Evolutionary conservation across 768 basidiomycete species (phyloP), one percentile per base, ranked within the genome.

Genomic region (Boletus subcaerulescens): DNA sequence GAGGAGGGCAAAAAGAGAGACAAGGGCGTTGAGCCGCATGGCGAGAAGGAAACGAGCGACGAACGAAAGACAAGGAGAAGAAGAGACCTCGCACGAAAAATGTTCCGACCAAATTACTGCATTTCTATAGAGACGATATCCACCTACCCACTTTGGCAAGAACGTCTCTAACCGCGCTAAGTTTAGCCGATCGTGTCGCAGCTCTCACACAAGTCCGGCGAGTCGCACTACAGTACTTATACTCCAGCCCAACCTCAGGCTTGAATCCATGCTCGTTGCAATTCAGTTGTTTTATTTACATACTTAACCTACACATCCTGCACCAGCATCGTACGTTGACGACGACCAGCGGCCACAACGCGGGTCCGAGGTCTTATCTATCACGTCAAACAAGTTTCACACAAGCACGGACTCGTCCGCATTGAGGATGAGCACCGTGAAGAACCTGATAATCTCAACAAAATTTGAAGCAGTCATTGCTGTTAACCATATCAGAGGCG

Each of bases 371-470:
- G 1, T 29, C 29, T 29, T 29, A 29, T 29, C 29, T 5, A 42
- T 39, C 40, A 40, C 17, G 45, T 39, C 24, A 46, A 7, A 18
- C n/a, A n/a, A 5, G 5, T 8, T 12, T 56, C 35, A 57, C 26
- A 31, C 17, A 1, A 57, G 20, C 9, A 1, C 6, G 0, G 79
- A 72, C 64, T 89, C 87, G 52, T 90, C 87, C 1, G 75, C 77
- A 58, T 89, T 91, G 40, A 91, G 72, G 18, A 90, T 81, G 35
- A 89, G 72, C 3, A 77, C 77, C 1, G 79, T 73, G 65, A 82
- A 88, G 71, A 89, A 91, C 24, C 80, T 73, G 43, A 89, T 82
- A 50, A 83, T 78, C 65, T 87, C 86, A 43, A 88, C 65, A 55
- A 87, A 81, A 5, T 72, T 69, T 54, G 81, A 78, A 1, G 75